Evolutionary conservation across 129 eudicot species (phyloP).

Genomic region (Flaveria trinervia): DNA sequence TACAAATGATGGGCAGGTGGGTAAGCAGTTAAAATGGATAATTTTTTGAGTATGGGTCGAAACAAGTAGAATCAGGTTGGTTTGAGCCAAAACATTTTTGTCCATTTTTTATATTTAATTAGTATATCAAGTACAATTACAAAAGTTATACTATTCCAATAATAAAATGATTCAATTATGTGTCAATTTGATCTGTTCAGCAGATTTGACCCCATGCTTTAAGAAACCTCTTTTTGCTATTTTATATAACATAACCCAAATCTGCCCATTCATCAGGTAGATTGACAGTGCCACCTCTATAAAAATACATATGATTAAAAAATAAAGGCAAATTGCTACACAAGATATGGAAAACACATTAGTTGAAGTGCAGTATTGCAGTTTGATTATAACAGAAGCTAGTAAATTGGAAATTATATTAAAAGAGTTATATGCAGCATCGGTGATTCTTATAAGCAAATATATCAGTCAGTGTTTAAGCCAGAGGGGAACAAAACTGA

Average conservation of each 20-base stretch:
- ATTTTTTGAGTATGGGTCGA: background rate
- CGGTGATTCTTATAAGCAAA: background rate
- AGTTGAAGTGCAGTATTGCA: slow-evolving; percentile 8
- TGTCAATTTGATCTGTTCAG: background rate
- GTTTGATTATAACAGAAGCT: background rate
- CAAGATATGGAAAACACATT: background rate
- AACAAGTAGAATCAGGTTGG: background rate
- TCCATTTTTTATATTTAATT: background rate
- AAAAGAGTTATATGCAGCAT: background rate
- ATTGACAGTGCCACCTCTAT: background rate
- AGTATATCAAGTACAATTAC: background rate
- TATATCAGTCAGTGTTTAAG: background rate
- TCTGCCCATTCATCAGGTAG: background rate
- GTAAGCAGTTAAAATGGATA: background rate
- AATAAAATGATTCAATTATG: background rate
- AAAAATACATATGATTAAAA: background rate
- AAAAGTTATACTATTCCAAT: background rate
- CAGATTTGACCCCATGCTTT: background rate
- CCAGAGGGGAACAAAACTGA: slow-evolving; percentile 27
- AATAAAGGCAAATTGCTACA: background rate
- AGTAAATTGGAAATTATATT: background rate
- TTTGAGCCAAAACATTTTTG: background rate
- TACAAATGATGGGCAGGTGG: slow-evolving; percentile 10
- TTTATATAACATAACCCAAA: background rate
- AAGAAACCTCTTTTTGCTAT: background rate